Base-by-base conservation (phyloP, 768 basidiomycete genomes). In the Termitomyces sp. region DNA sequence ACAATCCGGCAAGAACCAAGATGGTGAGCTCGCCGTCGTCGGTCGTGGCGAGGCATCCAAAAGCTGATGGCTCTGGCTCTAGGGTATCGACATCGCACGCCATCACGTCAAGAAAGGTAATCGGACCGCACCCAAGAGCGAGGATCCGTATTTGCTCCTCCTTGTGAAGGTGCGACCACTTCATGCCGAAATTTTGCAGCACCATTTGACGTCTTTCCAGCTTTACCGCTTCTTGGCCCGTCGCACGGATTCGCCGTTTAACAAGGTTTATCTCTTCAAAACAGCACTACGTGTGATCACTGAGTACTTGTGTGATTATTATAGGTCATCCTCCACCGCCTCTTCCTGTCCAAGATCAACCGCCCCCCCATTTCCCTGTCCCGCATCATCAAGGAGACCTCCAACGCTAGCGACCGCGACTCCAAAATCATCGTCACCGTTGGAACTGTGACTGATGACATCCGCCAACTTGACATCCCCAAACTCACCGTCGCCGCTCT, bases 71-170 rank as follows among this genome's bases (percentile, higher is more conserved):
- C 41, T 19, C 45, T 52, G 23, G 45, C 38, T 14, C 71, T 16
- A 92, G 95, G 95, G 94, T 88, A 96, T 97, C 77, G 95, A 97
- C 79, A 85, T 98, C 77, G 82, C 82, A 74, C 79, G 82, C 76
- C 96, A 98, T 83, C 96, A 99, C 87, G 95, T 97, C 87, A 96
- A 91, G 88, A 98, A 97, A 85, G 86, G 95, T 66, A 79, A 85
- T 70, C 87, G 97, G 63, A 90, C 90, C 65, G 92, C 92, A 62
- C 97, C 97, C 73, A 92, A 92, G 82, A 96, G 93, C 75, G 93
- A 98, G 90, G 97, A 99, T 77, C 96, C 96, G 17, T 98, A 99
- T 81, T 85, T 99, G 67, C 87, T 97, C 68, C 84, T 98, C 68
- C 87, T 99, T 61, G 97, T 98, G 77, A 98, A 98, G 86, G 95